A percentile compares a stretch with the other conserved stretches of the same genome.
These are phyloP conservation scores for Leishmania mexicana DNA, from an alignment of 208 protist genomes.

Conservation along the genomic window DNA sequence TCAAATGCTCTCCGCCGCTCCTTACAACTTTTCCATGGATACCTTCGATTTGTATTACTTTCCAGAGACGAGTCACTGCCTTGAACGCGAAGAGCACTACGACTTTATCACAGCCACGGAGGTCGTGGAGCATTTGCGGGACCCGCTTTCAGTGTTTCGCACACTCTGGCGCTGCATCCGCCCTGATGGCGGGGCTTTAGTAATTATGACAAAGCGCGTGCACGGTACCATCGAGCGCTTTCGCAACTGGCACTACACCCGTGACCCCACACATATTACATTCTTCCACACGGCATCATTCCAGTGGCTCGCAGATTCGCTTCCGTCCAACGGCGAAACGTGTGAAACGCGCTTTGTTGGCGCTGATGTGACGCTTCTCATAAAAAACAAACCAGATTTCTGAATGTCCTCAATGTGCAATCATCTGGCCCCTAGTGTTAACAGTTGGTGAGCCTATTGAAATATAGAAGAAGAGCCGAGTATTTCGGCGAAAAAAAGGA, in stretches of 20 bases:
- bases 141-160: conserved; percentile 28
- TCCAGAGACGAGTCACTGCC: conserved; percentile 13
- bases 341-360: conserved; percentile 24
- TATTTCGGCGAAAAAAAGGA: background rate
- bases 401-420: background rate
- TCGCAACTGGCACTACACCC: conserved; percentile 63
- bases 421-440: background rate
- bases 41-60: conserved; percentile 58
- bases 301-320: conserved; percentile 25
- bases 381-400: conserved; percentile 9
- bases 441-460: background rate
- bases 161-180: conserved; percentile 34
- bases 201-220: conserved; percentile 61
- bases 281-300: conserved; percentile 49
- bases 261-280: conserved; percentile 56
- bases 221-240: conserved; percentile 45
- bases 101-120: conserved; percentile 60
- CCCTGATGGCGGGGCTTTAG: conserved; percentile 30
- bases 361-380: conserved; percentile 34
- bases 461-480: background rate
- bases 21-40: conserved; percentile 31
- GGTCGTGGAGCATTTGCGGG: conserved; percentile 53
- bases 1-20: conserved; percentile 17
- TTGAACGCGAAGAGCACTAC: conserved; percentile 21
- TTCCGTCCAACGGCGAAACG: background rate